Evolutionary conservation across 2,329 filamentous ascomycete genomes (phyloP).

Genomic region (Paecilomyces formosus): DNA sequence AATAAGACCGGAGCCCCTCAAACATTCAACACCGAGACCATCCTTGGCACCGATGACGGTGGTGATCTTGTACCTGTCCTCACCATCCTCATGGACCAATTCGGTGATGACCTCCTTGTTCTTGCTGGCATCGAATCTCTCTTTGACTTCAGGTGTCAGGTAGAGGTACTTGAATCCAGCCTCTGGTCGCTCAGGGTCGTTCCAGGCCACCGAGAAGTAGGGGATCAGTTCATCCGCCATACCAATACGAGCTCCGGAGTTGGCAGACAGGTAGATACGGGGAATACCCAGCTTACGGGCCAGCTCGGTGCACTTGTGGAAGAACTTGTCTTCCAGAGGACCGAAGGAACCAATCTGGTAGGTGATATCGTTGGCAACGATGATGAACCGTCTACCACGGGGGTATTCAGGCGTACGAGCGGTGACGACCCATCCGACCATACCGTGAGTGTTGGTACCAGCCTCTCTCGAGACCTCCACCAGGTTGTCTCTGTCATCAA

Average conservation of each 20-base stretch:
- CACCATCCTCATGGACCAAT: conserved; percentile 73
- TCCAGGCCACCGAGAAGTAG: conserved; percentile 96
- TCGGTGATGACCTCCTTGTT: conserved; percentile 78
- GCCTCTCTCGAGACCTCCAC: conserved; percentile 91
- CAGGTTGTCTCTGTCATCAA: conserved; percentile 88
- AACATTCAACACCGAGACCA: conserved; percentile 92
- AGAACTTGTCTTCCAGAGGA: conserved; percentile 93
- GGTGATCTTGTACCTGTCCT: conserved; percentile 87
- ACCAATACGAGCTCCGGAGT: conserved; percentile 95
- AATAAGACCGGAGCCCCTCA: conserved; percentile 95
- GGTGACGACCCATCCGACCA: conserved; percentile 97
- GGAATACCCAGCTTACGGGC: conserved; percentile 91
- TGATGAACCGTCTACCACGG: conserved; percentile 81
- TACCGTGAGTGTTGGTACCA: conserved; percentile 91
- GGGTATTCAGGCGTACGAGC: conserved; percentile 95
- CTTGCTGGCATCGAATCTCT: conserved; percentile 73
- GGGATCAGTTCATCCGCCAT: conserved; percentile 96
- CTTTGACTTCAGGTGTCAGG: conserved; percentile 77
- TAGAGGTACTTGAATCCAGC: conserved; percentile 96
- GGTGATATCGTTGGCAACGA: conserved; percentile 98
- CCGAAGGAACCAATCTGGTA: conserved; percentile 98
- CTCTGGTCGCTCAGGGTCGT: conserved; percentile 71
- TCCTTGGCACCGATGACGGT: conserved; percentile 91
- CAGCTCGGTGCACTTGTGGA: conserved; percentile 97
- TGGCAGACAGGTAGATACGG: conserved; percentile 94